Percentiles rank a stretch among this genome's conserved stretches.
These are phyloP conservation scores for Annona squamosa DNA, from an alignment of 164 flowering plant genomes.

Conservation along the genomic window DNA sequence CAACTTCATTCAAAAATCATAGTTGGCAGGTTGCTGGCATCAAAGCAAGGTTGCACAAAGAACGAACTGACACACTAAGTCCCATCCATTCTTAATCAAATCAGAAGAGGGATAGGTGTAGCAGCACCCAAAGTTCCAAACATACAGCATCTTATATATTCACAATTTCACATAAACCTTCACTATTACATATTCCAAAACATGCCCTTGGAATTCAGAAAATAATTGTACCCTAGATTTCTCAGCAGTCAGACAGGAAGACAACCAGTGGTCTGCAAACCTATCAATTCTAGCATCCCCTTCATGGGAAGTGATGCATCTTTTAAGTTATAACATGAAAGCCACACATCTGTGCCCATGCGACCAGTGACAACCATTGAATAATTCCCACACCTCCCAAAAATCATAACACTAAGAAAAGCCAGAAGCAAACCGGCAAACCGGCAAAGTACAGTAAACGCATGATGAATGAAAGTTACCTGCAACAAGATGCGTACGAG, in stretches of 20 bases:
- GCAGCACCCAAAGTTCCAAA: neutral
- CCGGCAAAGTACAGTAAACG: neutral
- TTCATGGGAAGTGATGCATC: neutral
- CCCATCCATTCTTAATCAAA: neutral
- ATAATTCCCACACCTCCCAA: neutral
- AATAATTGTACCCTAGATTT: neutral
- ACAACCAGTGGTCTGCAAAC: neutral
- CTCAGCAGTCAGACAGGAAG: neutral
- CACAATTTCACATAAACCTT: neutral
- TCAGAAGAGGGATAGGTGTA: neutral
- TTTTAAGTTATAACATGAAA: neutral
- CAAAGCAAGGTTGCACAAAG: too few species aligned
- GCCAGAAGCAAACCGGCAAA: neutral
- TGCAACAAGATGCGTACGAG: slow-evolving; percentile 90
- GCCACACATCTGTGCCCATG: neutral
- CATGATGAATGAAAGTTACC: slow-evolving; percentile 29
- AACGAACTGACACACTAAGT: neutral
- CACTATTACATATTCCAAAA: too few species aligned
- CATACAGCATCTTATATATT: neutral
- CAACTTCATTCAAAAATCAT: too few species aligned
- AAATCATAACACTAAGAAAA: neutral
- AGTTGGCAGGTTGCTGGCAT: too few species aligned
- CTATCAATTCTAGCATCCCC: neutral
- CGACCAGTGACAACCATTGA: neutral
- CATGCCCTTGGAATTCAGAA: neutral